Base-by-base conservation (phyloP, 1,284 basidiomycete genomes). In the Quambalaria eucalypti region DNA sequence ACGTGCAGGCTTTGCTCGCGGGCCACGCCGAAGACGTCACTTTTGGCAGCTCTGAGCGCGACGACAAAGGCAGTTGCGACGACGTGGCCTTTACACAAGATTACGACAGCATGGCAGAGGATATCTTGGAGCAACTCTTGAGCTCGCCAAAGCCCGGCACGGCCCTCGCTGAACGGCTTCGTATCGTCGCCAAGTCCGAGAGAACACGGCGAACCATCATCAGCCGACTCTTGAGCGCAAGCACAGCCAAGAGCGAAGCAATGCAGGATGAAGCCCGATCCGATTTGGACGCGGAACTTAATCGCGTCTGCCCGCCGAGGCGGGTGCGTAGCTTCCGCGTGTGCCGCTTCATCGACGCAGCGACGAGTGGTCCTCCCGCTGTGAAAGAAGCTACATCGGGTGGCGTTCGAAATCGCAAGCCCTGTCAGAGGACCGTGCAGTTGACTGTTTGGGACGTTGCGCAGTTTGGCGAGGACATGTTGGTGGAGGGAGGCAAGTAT, bases 321-420 rank as follows among this genome's bases (percentile, higher is more conserved):
- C 79, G 87, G 23, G 85, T 90, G 12, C 83, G 86, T 42, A 83
- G 81, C 56, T 95, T 96, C 76, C 81, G 90, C 23, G 83, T 95
- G 3, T 76, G 92, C 7, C 78, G 85, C 12, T 81, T 87, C 21
- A 78, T 82, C 59, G 93, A 97, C 71, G 84, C 85, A 5, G 79
- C 78, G 28, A n/a, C 29, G n/a, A 14, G 25, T 7, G 31, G 31
- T 16, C 9, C 31, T 33, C 31, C 31, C 16, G 8, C 31, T 33
- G n/a, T n/a, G n/a, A 14, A 21, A 39, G 36, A 39, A 21, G n/a
- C 7, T 7, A 8, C 31, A 16, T 8, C 9, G 8, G 31, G 31
- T 16, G 16, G 31, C 31, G 31, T 33, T 16, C 5, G 21, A 4
- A 39, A 21, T 14, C 16, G 21, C 16, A 39, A 10, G 10, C 4